Conservation (phyloP, 192 early-diverging fungal species). For the Coemansia sp. region DNA sequence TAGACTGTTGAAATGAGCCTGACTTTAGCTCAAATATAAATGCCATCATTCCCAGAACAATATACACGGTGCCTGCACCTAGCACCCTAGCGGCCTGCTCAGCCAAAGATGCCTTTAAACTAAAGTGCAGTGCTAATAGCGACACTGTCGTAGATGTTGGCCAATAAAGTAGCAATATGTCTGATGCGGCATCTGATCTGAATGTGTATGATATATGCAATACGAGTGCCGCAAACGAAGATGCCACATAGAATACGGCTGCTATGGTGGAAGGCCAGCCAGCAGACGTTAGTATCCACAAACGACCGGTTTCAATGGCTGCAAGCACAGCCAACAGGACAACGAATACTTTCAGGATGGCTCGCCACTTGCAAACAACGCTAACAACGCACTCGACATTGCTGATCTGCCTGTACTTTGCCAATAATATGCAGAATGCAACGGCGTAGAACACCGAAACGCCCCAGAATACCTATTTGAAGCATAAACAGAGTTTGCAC, state of each 20-base stretch:
- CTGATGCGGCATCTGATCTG: background rate
- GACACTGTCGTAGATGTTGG: conserved; percentile 7
- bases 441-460: conserved; percentile 1
- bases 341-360: background rate
- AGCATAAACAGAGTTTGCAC: background rate
- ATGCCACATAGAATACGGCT: conserved; percentile 5
- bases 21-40: conserved; percentile 25
- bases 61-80: conserved; percentile 22
- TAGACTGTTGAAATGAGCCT: background rate
- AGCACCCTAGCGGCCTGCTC: conserved; percentile 16
- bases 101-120: conserved; percentile 1
- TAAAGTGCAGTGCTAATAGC: conserved; percentile 7
- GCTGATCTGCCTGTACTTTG: background rate
- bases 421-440: background rate
- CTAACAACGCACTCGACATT: background rate
- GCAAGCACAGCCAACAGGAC: background rate
- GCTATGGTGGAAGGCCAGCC: background rate
- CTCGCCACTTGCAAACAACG: background rate
- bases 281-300: background rate
- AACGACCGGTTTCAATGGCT: background rate
- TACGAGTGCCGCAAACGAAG: background rate
- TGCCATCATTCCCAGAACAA: conserved; percentile 10
- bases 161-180: conserved; percentile 26
- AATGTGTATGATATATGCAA: conserved; percentile 8
- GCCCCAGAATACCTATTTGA: conserved; percentile 2